These are phyloP conservation scores for Sapria himalayana DNA, from an alignment of 345 rosid species.

Conservation along the genomic window DNA sequence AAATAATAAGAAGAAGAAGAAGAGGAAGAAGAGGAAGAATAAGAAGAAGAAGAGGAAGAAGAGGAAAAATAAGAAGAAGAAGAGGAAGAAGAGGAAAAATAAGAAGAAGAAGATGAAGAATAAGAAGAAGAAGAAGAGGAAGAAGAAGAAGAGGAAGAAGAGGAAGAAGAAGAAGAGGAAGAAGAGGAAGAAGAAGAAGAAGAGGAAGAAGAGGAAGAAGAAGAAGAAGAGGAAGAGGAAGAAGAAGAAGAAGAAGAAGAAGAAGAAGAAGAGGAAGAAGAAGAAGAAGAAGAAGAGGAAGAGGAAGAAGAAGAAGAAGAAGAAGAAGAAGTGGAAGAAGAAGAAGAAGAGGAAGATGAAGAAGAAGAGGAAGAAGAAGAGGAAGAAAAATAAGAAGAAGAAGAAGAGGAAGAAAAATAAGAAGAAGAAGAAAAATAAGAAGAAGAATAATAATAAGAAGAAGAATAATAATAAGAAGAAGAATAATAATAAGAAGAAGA, in stretches of 20 bases:
- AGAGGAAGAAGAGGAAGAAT: too few species aligned
- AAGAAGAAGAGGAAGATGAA: background rate
- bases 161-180: background rate
- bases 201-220: background rate
- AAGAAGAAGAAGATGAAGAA: background rate
- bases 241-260: slow-evolving; percentile 1
- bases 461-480: too few species aligned
- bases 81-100: background rate
- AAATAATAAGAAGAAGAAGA: too few species aligned
- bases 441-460: too few species aligned
- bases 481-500: too few species aligned
- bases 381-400: background rate
- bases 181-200: background rate
- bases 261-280: background rate
- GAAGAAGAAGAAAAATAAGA: too few species aligned
- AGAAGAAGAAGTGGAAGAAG: background rate
- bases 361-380: background rate
- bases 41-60: too few species aligned
- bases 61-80: too few species aligned
- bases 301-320: background rate
- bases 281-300: background rate
- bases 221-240: background rate
- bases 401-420: too few species aligned
- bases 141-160: background rate
- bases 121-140: background rate